Evolutionary conservation across 176 grass and related monocot species (phyloP), one percentile per base, ranked within the genome.

Genomic region (Triticum timopheevii): DNA sequence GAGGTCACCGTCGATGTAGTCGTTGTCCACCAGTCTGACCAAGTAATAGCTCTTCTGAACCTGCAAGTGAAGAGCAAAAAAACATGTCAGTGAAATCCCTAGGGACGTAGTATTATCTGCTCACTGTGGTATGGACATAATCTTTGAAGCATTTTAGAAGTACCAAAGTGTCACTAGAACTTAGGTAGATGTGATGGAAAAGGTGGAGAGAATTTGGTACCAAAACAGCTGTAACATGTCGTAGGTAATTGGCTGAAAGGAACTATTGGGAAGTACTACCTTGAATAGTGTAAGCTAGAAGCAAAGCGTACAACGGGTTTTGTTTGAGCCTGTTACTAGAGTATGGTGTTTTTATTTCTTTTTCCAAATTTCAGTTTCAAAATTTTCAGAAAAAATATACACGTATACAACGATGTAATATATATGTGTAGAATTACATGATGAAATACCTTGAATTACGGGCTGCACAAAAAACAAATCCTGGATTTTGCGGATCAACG

Each of bases 11-110:
- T 89, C 50, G 82, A 97, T 38, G 36, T 94, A 97, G 65, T 97
- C 88, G 40, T 97, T 97, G 88, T 94, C 92, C 2, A 97, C 92
- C 11, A 97, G 87, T 56, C 90, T 94, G 25, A 97, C 92, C 65
- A 94, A 85, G 33, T 77, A 92, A 79, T 92, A 83, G 79, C 71
- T 92, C 62, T 87, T 76, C 81, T 94, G 85, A 39, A 90, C 92
- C 94, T 97, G 86, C 77, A 76, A 69, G 73, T 36, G 61, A 84
- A 47, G 45, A 88, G 19, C 40, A 13, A 72, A 11, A 2, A 62
- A 70, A 62, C 49, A 7, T 65, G 17, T 79, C 42, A 66, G 36
- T 70, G 13, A 73, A 61, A 34, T 6, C 40, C 38, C 16, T n/a
- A 11, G 19, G 22, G 35, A 3, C 8, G 2, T 15, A 39, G 2